Base-by-base conservation (phyloP, 2,329 filamentous ascomycete genomes). In the Pyricularia sp. region DNA sequence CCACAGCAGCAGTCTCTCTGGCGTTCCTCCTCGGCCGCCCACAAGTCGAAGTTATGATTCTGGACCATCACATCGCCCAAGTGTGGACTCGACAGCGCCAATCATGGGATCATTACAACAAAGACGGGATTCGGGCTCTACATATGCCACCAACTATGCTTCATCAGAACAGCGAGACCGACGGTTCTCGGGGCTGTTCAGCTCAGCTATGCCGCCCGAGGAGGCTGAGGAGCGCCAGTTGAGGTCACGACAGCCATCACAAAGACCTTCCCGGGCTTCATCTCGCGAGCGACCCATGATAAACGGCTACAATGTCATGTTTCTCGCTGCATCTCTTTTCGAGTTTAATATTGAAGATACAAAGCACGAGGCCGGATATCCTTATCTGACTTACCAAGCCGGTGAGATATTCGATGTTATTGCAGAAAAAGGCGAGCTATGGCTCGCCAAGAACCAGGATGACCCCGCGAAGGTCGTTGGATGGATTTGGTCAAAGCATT, bases 401-500 rank as follows among this genome's bases (percentile, higher is more conserved):
- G 95, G 95, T 72, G 95, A 99, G 86, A 92, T 94, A 71, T 94
- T 94, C 75, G 92, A 94, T 80, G 91, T 99, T 68, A 93, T 99
- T 76, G 95, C 91, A 33, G 94, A 97, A 79, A 97, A 97, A 78
- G 95, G 95, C 72, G 95, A 99, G 82, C 85, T 98, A 66, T 99
- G 95, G 95, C 88, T 99, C 69, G 95, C 95, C 68, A 93, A 93
- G 79, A 99, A 99, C 77, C 95, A 99, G 80, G 95, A 99, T 76
- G 95, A 99, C 78, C 82, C 88, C 1, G 84, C 83, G 12, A 86
- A 91, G 72, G 85, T 89, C 72, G 89, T 98, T 42, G 95, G 95
- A 67, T 99, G 95, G 95, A 97, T 99, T 75, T 99, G 95, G 95
- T 97, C 94, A 75, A 97, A 97, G 79, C 95, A 99, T 81, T 99